Conservation (phyloP, 805 yeast species). For the Pichia insulana region DNA sequence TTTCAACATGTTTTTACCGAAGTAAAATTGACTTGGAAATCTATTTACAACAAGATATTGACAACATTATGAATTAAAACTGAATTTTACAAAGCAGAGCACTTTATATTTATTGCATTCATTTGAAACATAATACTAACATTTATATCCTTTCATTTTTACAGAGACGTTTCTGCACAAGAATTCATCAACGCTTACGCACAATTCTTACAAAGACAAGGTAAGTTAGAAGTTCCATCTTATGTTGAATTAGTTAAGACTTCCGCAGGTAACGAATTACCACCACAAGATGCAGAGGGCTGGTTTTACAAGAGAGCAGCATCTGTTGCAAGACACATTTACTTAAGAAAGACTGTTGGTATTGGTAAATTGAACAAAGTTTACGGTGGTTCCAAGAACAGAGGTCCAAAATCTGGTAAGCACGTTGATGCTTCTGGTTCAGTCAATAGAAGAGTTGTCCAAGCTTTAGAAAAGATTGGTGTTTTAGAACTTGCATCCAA, state of each 20-base stretch:
- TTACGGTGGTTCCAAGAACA: conserved; percentile 99
- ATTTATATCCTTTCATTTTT: conserved; percentile 15
- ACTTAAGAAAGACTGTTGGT: conserved; percentile 99
- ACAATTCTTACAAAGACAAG: conserved; percentile 99
- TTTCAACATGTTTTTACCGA: no score
- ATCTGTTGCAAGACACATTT: conserved; percentile 99
- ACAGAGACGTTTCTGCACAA: conserved; percentile 99
- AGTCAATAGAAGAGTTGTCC: conserved; percentile 96
- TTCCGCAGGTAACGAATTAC: conserved; percentile 96
- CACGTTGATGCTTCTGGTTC: conserved; percentile 99
- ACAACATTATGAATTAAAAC: no score
- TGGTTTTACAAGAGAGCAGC: conserved; percentile 99
- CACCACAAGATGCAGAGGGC: conserved; percentile 99
- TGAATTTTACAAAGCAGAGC: no score
- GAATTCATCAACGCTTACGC: conserved; percentile 99
- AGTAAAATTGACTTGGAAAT: no score
- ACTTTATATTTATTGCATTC: no score
- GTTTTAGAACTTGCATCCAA: conserved; percentile 91
- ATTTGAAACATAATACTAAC: neutral
- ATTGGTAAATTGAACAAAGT: conserved; percentile 98
- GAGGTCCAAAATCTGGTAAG: conserved; percentile 97
- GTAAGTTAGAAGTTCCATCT: conserved; percentile 99
- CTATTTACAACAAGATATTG: no score
- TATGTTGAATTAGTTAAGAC: conserved; percentile 99
- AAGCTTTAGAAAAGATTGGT: conserved; percentile 97